Evolutionary conservation across 2,329 filamentous ascomycete species (phyloP).

Genomic region (Neopestalotiopsis clavispora): DNA sequence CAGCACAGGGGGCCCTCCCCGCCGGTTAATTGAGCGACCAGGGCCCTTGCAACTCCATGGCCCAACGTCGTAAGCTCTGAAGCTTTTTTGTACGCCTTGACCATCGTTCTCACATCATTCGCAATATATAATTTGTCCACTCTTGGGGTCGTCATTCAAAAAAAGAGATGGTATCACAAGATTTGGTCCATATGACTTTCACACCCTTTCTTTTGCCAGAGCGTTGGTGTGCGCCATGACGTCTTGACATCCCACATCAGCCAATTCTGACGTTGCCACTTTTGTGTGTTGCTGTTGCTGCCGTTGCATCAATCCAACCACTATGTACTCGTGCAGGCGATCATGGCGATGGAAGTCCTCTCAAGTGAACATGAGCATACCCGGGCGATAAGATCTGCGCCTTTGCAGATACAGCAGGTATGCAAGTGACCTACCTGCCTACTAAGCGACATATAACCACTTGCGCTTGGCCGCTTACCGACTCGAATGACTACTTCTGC

Average conservation of each 20-base stretch:
- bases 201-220: background rate
- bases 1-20: background rate
- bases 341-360: background rate
- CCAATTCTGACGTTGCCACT: background rate
- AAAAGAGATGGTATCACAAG: background rate
- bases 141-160: background rate
- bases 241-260: background rate
- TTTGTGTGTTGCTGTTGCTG: background rate
- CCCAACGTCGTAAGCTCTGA: background rate
- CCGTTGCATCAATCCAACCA: background rate
- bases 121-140: background rate
- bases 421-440: background rate
- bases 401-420: background rate
- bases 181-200: background rate
- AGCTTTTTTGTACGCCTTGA: background rate
- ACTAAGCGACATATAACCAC: background rate
- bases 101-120: background rate
- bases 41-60: background rate
- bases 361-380: background rate
- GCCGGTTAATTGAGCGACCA: background rate
- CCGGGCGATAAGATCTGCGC: background rate
- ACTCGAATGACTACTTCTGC: background rate
- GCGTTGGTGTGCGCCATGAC: background rate
- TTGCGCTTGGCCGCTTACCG: background rate
- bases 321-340: background rate